Conservation (phyloP, 2,329 filamentous ascomycete genomes). For the Trichoderma hamatum region DNA sequence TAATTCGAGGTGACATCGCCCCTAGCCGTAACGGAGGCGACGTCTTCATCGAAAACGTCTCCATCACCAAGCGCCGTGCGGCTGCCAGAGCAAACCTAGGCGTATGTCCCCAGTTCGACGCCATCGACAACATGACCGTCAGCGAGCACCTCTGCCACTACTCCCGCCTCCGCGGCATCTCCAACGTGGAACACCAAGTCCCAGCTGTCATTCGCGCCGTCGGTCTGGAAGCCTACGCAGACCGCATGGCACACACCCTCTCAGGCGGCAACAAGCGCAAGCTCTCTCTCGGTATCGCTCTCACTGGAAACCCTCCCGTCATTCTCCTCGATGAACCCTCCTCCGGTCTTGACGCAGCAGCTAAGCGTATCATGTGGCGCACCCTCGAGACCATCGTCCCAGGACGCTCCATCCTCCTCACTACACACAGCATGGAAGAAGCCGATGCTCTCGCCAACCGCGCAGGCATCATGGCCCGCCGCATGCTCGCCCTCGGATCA, state of each 20-base stretch:
- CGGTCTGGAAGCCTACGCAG: conserved; percentile 62
- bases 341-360: conserved; percentile 72
- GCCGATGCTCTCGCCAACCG: conserved; percentile 69
- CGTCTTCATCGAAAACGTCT: conserved; percentile 69
- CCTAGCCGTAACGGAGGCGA: conserved; percentile 59
- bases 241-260: conserved; percentile 66
- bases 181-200: conserved; percentile 63
- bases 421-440: conserved; percentile 82
- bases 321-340: conserved; percentile 76
- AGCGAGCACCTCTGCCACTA: conserved; percentile 74
- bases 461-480: conserved; percentile 73
- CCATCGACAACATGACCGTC: conserved; percentile 76
- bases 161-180: conserved; percentile 68
- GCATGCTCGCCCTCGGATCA: conserved; percentile 78
- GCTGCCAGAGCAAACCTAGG: conserved; percentile 67
- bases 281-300: conserved; percentile 70
- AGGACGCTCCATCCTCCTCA: conserved; percentile 70
- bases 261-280: conserved; percentile 81
- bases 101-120: conserved; percentile 72
- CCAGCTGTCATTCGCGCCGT: conserved; percentile 66
- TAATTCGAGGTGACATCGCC: conserved; percentile 73
- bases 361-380: conserved; percentile 76
- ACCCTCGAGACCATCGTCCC: conserved; percentile 67
- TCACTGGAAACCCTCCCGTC: conserved; percentile 75
- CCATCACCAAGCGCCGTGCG: conserved; percentile 65